Base-by-base conservation (phyloP, 2,329 filamentous ascomycete genomes). In the Pseudogymnoascus sp. region DNA sequence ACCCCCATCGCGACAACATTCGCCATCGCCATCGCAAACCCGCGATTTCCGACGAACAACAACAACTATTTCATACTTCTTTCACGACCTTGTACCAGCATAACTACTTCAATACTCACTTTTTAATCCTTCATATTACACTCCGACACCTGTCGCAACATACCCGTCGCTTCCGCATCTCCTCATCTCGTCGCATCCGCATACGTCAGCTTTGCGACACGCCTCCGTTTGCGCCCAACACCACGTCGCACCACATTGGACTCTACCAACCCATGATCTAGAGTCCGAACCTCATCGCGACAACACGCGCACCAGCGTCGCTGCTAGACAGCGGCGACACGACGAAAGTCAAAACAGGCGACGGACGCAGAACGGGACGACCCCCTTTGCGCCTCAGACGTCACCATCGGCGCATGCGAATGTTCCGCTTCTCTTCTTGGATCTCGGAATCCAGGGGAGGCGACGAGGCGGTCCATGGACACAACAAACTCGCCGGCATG, bases 391-490 rank as follows among this genome's bases (percentile, higher is more conserved):
- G 8, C 40, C 40, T 21, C 16, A 8, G 21, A 61, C 62, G 18
- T 40, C 18, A 54, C 62, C 37, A 40, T 47, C 40, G 21, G 40
- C 74, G 74, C 74, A 76, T 78, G 76, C 78, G 78, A 76, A 86
- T 86, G 83, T 86, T 86, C 76, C 79, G 81, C 69, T 83, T 86
- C 72, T 61, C 67, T 63, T 69, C 70, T 66, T 86, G 83, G 82
- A 77, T 79, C 71, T 79, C 81, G 70, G 84, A 85, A 71, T 76
- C 80, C 68, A 79, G 80, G 80, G 81, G 79, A 79, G 81, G 79
- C 77, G 82, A 85, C 64, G 79, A 78, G 74, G 75, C 77, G 67
- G 72, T 78, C 71, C 66, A 74, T 73, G 72, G 71, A 68, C 75
- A 78, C 69, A 73, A 78, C 69, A 73, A 75, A 68, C 75, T 76